Evolutionary conservation across 1,139 yeast species (phyloP).

Genomic region (Blastobotrys apis): DNA sequence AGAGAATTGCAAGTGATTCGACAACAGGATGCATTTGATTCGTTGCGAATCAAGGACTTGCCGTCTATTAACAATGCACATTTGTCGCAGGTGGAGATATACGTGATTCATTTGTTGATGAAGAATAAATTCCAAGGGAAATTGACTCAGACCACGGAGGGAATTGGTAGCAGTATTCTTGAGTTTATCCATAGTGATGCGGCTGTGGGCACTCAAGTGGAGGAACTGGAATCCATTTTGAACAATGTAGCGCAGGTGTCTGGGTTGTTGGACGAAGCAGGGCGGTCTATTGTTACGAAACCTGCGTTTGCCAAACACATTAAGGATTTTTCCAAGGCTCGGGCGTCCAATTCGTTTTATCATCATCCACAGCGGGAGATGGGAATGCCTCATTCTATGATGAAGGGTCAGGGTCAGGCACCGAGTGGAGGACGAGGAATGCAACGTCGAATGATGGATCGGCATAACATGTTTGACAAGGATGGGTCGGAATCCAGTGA

Average conservation of each 20-base stretch:
- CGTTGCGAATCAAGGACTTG: constrained; percentile 3
- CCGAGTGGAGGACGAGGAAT: neutral
- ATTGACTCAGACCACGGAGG: neutral
- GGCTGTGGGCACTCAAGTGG: neutral
- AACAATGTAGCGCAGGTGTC: neutral
- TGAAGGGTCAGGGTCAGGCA: neutral
- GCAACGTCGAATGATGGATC: too few species aligned
- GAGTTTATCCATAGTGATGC: neutral
- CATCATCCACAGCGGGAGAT: neutral
- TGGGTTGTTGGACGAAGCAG: neutral
- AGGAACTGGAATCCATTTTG: constrained; percentile 1
- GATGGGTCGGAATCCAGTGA: too few species aligned
- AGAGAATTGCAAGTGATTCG: neutral
- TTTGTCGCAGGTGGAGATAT: neutral
- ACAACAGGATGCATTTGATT: constrained; percentile 4
- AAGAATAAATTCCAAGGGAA: constrained; percentile 2
- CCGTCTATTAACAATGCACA: neutral
- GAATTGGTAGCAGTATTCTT: neutral
- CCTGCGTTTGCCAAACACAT: neutral
- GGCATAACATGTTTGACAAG: too few species aligned
- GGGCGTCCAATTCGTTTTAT: neutral
- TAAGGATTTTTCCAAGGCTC: neutral
- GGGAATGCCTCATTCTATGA: neutral
- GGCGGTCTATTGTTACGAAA: neutral
- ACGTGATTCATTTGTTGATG: constrained; percentile 3